These are phyloP conservation scores for Scalesia atractyloides DNA, from an alignment of 129 eudicot species.

Conservation along the genomic window DNA sequence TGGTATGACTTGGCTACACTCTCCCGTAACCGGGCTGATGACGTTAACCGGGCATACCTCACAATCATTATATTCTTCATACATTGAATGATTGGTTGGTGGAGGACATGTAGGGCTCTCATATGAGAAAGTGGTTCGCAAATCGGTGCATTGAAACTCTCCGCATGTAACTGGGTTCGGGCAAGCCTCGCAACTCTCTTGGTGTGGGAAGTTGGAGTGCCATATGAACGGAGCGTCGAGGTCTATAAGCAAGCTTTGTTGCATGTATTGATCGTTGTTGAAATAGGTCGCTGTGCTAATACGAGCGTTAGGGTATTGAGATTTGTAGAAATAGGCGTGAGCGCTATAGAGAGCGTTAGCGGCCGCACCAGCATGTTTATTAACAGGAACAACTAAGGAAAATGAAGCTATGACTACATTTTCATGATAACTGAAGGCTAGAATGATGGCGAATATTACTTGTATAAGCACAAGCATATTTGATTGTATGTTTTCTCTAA, in stretches of 20 bases:
- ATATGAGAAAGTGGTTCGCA: constrained; percentile 1
- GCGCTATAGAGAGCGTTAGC: constrained; percentile 20
- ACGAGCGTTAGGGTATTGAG: too few relatives aligned
- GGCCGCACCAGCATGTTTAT: background rate
- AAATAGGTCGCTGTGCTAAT: too few relatives aligned
- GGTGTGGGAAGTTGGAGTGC: background rate
- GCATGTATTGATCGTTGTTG: background rate
- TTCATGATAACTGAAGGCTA: background rate
- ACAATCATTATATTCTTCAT: background rate
- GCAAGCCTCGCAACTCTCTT: constrained; percentile 12
- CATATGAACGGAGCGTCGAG: constrained; percentile 27
- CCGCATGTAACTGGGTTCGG: background rate
- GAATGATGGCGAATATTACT: constrained; percentile 1
- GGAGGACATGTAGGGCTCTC: constrained; percentile 9
- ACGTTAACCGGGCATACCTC: constrained; percentile 4
- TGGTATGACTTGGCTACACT: background rate
- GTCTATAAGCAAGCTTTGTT: constrained; percentile 15
- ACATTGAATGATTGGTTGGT: background rate
- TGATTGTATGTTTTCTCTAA: background rate
- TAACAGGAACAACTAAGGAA: constrained; percentile 6
- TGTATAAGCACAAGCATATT: constrained; percentile 10
- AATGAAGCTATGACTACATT: background rate
- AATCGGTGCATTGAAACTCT: background rate
- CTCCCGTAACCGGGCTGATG: background rate
- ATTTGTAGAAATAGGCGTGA: background rate